Evolutionary conservation across 176 grass and related monocot species (phyloP).

Genomic region (Lolium multiflorum): DNA sequence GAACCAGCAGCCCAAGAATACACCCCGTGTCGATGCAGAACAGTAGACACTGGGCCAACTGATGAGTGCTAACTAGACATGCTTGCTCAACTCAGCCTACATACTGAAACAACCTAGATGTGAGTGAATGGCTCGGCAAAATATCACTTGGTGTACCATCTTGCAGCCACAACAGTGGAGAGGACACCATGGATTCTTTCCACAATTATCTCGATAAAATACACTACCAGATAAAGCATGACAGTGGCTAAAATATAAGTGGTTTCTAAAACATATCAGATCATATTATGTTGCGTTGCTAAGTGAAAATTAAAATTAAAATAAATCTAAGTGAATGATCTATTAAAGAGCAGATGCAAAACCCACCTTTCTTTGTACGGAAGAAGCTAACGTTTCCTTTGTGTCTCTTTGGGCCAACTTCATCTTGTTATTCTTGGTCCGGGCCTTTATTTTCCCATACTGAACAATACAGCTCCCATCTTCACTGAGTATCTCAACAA

Average conservation of each 20-base stretch:
- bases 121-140: neutral
- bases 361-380: constrained; percentile 62
- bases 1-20: constrained; percentile 2
- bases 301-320: constrained; percentile 10
- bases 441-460: constrained; percentile 79
- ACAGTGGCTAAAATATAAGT: neutral
- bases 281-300: neutral
- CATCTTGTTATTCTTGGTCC: constrained; percentile 64
- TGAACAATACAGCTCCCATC: constrained; percentile 68
- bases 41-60: neutral
- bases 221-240: neutral
- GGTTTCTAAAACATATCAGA: neutral
- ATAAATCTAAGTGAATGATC: neutral
- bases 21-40: neutral
- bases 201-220: neutral
- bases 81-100: neutral
- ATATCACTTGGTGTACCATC: neutral
- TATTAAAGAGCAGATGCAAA: constrained; percentile 26
- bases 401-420: constrained; percentile 60
- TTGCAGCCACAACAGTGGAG: neutral
- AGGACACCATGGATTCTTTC: neutral
- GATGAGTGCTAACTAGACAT: neutral
- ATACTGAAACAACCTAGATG: neutral
- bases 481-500: constrained; percentile 61
- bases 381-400: constrained; percentile 26